A percentile compares a stretch with the other conserved stretches of the same genome.
Conservation (phyloP, 139 green algal species). For the Edaphochlamys debaryana region DNA sequence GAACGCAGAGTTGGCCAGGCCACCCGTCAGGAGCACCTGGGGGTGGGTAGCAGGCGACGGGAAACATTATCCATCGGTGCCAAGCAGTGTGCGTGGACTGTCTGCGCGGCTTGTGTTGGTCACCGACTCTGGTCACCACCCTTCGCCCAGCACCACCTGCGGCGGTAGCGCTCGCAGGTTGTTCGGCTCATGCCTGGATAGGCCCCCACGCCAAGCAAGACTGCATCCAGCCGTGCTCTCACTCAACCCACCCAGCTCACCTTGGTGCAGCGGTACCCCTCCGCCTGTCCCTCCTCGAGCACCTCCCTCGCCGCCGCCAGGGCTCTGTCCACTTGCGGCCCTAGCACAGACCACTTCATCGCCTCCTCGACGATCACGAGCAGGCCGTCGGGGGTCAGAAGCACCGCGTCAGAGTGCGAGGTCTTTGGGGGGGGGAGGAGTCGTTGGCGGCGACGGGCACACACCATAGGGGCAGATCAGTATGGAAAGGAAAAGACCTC, state of each 20-base stretch:
- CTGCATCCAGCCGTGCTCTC: background rate
- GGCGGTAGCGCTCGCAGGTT: too few species aligned
- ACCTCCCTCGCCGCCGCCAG: background rate
- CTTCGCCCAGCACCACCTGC: too few species aligned
- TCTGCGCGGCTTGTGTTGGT: too few species aligned
- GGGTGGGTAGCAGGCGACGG: too few species aligned
- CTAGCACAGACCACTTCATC: background rate
- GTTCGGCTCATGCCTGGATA: too few species aligned
- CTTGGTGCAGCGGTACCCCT: background rate
- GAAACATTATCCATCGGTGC: too few species aligned
- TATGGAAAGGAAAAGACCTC: too few species aligned
- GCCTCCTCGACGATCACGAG: background rate
- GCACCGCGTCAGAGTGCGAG: background rate
- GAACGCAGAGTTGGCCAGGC: background rate
- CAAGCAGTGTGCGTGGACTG: background rate
- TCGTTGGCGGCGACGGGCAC: too few species aligned
- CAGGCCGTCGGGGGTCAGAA: background rate
- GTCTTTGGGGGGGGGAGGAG: too few species aligned
- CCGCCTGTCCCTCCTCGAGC: background rate
- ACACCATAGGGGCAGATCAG: too few species aligned
- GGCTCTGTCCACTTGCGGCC: background rate
- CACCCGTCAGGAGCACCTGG: slow-evolving; percentile 26
- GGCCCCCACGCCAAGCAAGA: too few species aligned
- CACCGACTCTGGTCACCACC: too few species aligned
- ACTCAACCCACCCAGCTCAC: background rate